Conservation (phyloP, 2,329 filamentous ascomycete species). For the Magnaporthiopsis incrustans region DNA sequence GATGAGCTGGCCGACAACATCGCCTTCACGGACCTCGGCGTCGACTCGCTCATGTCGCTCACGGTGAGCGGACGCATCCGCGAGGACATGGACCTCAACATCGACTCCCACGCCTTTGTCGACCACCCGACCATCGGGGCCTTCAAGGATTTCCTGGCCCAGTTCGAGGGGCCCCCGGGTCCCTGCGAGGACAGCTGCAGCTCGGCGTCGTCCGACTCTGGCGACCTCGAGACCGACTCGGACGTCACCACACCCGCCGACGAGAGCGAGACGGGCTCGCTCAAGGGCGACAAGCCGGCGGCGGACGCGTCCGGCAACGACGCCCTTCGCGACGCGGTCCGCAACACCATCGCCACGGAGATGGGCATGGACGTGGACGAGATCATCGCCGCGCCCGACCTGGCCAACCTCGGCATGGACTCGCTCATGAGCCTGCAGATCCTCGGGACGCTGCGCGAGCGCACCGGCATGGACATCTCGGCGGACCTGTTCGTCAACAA, state of each 20-base stretch:
- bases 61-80: slow-evolving; percentile 49
- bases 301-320: slow-evolving; percentile 30
- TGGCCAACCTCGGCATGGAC: slow-evolving; percentile 51
- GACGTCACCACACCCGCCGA: slow-evolving; percentile 45
- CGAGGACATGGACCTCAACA: slow-evolving; percentile 48
- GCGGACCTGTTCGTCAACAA: slow-evolving; percentile 54
- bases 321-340: slow-evolving; percentile 43
- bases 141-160: slow-evolving; percentile 37
- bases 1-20: slow-evolving; percentile 50
- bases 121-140: slow-evolving; percentile 46
- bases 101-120: slow-evolving; percentile 44
- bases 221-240: slow-evolving; percentile 39
- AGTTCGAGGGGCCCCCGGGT: slow-evolving; percentile 25
- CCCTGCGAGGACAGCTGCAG: slow-evolving; percentile 24
- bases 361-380: slow-evolving; percentile 65
- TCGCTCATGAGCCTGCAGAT: slow-evolving; percentile 51
- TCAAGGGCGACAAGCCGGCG: slow-evolving; percentile 29
- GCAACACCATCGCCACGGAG: slow-evolving; percentile 61
- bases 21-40: slow-evolving; percentile 48
- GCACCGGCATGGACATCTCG: slow-evolving; percentile 45
- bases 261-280: slow-evolving; percentile 40
- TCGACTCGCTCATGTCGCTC: slow-evolving; percentile 54
- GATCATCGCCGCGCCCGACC: slow-evolving; percentile 42
- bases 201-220: slow-evolving; percentile 33
- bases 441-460: slow-evolving; percentile 45